Percentiles rank a stretch among this genome's conserved stretches.
These are phyloP conservation scores for Malus hybrid DNA, from an alignment of 331 rosid species.

Conservation along the genomic window DNA sequence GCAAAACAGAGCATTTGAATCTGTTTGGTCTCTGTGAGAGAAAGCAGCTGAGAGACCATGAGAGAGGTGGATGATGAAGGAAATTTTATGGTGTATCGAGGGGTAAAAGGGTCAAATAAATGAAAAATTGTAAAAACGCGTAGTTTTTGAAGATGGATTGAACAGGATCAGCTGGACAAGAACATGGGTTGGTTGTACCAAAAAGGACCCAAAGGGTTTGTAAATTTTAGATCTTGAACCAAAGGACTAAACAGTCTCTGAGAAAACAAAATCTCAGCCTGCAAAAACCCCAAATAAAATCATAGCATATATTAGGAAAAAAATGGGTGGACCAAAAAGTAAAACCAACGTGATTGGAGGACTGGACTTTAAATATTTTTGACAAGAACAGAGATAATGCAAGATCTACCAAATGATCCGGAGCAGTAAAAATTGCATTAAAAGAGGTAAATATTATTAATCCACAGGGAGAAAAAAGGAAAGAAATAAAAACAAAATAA, in stretches of 20 bases:
- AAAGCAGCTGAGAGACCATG: no score
- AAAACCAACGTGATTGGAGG: background rate
- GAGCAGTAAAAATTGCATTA: background rate
- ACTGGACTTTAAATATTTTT: background rate
- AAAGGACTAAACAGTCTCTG: background rate
- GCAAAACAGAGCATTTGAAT: background rate
- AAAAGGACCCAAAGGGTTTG: background rate
- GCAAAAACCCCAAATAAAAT: background rate
- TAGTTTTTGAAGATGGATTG: background rate
- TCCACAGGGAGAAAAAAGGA: background rate
- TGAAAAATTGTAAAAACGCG: background rate
- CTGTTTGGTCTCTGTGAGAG: background rate
- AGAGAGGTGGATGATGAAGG: background rate
- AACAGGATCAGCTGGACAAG: background rate
- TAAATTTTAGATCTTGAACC: background rate
- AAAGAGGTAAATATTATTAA: background rate
- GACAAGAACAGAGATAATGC: no score
- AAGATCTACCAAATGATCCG: background rate
- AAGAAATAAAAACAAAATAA: background rate
- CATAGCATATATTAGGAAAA: background rate
- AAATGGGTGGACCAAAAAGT: background rate
- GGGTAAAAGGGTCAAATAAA: constrained; percentile 21
- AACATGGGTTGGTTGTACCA: background rate
- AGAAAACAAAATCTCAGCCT: background rate
- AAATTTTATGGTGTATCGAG: background rate